Evolutionary conservation across 2,329 filamentous ascomycete species (phyloP).

Genomic region (Stachybotrys echinatus): DNA sequence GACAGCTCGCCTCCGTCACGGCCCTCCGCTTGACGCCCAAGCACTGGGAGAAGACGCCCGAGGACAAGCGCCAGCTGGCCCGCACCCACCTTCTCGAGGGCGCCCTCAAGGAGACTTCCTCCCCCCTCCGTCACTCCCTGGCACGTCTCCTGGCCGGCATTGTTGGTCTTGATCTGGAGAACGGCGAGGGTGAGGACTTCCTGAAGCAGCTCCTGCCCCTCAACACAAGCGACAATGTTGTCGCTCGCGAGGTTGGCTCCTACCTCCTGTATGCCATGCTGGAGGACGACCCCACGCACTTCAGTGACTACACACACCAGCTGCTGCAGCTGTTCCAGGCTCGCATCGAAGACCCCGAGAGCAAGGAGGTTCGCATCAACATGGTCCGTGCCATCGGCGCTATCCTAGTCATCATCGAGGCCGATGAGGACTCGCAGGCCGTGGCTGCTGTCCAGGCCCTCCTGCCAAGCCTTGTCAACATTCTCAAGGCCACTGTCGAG

Average conservation of each 20-base stretch:
- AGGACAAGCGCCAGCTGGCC: constrained; percentile 72
- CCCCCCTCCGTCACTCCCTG: constrained; percentile 76
- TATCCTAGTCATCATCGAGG: constrained; percentile 80
- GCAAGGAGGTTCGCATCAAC: constrained; percentile 89
- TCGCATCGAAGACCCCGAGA: constrained; percentile 87
- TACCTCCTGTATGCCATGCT: constrained; percentile 92
- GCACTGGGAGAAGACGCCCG: constrained; percentile 75
- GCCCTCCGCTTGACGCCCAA: constrained; percentile 74
- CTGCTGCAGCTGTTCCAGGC: constrained; percentile 79
- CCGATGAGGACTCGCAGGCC: constrained; percentile 73
- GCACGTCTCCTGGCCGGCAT: constrained; percentile 85
- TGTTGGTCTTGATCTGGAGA: constrained; percentile 71
- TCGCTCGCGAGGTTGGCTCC: constrained; percentile 82
- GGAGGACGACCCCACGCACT: constrained; percentile 80
- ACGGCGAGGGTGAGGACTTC: constrained; percentile 76
- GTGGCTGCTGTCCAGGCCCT: constrained; percentile 73
- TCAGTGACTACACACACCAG: constrained; percentile 73
- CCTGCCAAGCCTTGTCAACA: constrained; percentile 81
- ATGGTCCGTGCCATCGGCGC: constrained; percentile 87
- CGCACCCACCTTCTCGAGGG: constrained; percentile 80
- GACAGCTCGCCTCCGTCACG: constrained; percentile 90
- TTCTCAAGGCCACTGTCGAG: constrained; percentile 79
- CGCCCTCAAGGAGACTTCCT: constrained; percentile 72
- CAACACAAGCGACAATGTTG: constrained; percentile 66
- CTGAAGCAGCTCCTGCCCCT: constrained; percentile 75